Base-by-base conservation (phyloP, 805 yeast genomes). In the Scheffersomyces stipitis region DNA sequence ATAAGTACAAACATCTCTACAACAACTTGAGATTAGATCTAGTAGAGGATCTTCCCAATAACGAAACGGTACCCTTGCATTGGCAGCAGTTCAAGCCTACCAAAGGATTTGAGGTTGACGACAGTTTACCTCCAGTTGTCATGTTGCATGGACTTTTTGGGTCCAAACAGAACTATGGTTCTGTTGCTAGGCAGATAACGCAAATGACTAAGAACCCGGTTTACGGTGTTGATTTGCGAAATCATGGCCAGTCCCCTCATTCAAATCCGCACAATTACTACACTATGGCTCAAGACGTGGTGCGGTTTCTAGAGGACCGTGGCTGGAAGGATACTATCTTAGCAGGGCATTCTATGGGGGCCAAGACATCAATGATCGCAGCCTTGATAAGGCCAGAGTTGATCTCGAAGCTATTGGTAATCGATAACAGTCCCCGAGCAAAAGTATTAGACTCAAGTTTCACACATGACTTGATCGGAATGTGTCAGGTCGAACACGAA, bases 271-370 rank as follows among this genome's bases (percentile, higher is more conserved):
- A 63, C 37, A 66, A 65, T 34, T 78, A 78, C 46, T n/a, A 34
- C 4, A 53, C 69, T 4, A 49, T 75, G 61, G 67, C 74, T 2
- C 41, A 51, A 3, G 83, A 77, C 48, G 59, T 76, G 3, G 49
- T 60, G 3, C 45, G 51, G 27, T 66, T 66, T 34, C 43, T 75
- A 2, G 44, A 60, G 24, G 48, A 55, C 9, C 29, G 38, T 12
- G 15, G 40, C 1, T 46, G 57, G 47, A 30, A 38, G 7, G 30
- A 48, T 4, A 37, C 38, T 7, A 54, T 46, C 14, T 40, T 60
- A 2, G 44, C 64, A 18, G 84, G 85, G 0, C 81, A 75, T 49
- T 77, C 81, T 14, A 71, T 80, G 76, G 86, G 86, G 1, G 83
- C 81, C 3, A 78, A 77, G 48, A 69, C 74, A 1, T 76, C 76